Base-by-base conservation (phyloP, 768 basidiomycete genomes). In the Tubosaeta brunneosetosa region DNA sequence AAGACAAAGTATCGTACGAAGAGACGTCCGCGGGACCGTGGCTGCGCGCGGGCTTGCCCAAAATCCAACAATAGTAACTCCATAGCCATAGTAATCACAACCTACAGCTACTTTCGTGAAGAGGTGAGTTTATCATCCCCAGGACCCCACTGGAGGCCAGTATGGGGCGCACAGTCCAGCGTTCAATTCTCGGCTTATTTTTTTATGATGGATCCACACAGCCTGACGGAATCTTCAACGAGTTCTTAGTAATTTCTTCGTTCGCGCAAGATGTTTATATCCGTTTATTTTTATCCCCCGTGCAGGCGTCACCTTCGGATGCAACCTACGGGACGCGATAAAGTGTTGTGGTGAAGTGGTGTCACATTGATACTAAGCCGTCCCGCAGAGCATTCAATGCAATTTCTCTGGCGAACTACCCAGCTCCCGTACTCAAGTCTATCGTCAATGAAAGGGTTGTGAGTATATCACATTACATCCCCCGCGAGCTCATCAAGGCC, bases 171-270 rank as follows among this genome's bases (percentile, higher is more conserved):
- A n/a, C 10, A 38, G 29, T 52, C 29, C 22, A n/a, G 47, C 22
- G 45, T 43, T n/a, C n/a, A n/a, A n/a, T 36, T 64, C 58, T 45
- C 58, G 68, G 17, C 43, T 77, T 3, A 36, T n/a, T 84, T 14
- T 84, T 84, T 65, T 84, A 85, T 52, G 77, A 84, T 57, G 77
- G 56, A 1, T 80, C 57, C 10, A 37, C 27, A 17, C 57, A 49
- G 22, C 57, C 57, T 19, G 12, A 26, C 25, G 57, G 57, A 13
- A 3, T 57, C n/a, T 55, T 60, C 36, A 60, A 61, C 17, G 58
- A 57, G n/a, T 62, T 82, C 17, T 34, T 58, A 44, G 36, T 34
- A 1, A 52, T 57, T 31, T 40, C 56, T 12, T 40, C 44, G n/a
- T 17, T 54, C 25, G 25, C 26, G 3, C 17, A 25, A 12, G 43